phyloP scores from a whole-genome alignment of 345 rosid species.

The Linum tenue region DNA sequence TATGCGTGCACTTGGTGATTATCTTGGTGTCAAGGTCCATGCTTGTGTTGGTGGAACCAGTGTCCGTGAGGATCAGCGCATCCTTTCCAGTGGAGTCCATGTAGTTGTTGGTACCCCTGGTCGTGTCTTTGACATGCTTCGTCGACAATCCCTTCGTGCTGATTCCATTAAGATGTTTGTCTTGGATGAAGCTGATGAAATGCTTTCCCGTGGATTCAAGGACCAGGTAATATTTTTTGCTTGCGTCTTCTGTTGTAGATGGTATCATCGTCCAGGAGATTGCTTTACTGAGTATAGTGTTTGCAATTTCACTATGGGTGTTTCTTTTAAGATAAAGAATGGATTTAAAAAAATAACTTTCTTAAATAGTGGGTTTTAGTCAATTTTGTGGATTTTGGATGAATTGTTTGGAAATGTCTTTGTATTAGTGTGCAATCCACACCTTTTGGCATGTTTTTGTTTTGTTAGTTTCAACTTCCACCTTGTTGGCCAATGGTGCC shows the following conservation, averaged over 20 bases:
- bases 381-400: no score
- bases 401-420: no score
- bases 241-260: not conserved
- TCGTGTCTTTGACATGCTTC: conserved; percentile 22
- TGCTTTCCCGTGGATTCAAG: conserved; percentile 10
- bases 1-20: conserved; percentile 24
- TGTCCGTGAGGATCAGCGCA: conserved; percentile 20
- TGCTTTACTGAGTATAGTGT: no score
- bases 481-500: not conserved
- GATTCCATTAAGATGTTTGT: conserved; percentile 23
- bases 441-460: no score
- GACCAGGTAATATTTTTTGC: conserved; percentile 13
- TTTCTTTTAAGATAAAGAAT: no score
- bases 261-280: no score
- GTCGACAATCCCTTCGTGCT: conserved; percentile 17
- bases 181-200: conserved; percentile 4
- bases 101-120: conserved; percentile 30
- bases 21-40: conserved; percentile 22
- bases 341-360: no score
- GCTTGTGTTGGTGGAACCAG: conserved; percentile 32
- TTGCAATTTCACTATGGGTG: no score
- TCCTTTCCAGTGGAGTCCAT: conserved; percentile 22
- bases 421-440: no score
- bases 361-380: no score
- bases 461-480: no score